Evolutionary conservation across 306 rosid species (phyloP).

Genomic region (Quillaja saponaria): DNA sequence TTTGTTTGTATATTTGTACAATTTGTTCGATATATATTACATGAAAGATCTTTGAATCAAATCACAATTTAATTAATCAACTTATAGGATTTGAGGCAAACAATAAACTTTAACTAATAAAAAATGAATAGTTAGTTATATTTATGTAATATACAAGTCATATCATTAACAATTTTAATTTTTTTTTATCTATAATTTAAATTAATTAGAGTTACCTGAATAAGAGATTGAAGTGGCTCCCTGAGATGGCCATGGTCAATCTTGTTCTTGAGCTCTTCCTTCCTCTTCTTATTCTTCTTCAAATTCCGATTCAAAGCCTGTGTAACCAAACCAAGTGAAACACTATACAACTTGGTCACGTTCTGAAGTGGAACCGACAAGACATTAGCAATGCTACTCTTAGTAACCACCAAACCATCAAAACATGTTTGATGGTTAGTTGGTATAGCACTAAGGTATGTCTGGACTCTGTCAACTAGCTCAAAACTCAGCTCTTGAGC

Average conservation of each 20-base stretch:
- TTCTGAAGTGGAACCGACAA: constrained; percentile 27
- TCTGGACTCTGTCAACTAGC: constrained; percentile 39
- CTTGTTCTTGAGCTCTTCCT: not conserved
- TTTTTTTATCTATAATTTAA: too few species aligned
- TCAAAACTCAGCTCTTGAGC: constrained; percentile 28
- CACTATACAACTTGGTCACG: constrained; percentile 39
- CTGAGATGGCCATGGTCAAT: not conserved
- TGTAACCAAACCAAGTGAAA: constrained; percentile 47
- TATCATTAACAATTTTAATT: too few species aligned
- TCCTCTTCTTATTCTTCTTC: constrained; percentile 20
- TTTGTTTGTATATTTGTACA: too few species aligned
- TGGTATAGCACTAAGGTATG: constrained; percentile 41
- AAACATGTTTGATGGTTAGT: constrained; percentile 50
- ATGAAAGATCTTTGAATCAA: too few species aligned
- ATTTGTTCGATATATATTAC: too few species aligned
- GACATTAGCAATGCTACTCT: constrained; percentile 25
- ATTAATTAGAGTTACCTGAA: constrained; percentile 49
- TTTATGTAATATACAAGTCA: too few species aligned
- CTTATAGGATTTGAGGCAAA: too few species aligned
- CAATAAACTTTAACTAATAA: too few species aligned
- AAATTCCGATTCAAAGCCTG: constrained; percentile 34
- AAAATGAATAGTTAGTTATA: too few species aligned
- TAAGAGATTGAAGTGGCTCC: constrained; percentile 34
- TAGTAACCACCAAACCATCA: constrained; percentile 40
- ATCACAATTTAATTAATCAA: too few species aligned